Evolutionary conservation across 2,329 filamentous ascomycete genomes (phyloP).

Genomic region (Aspergillus latus): DNA sequence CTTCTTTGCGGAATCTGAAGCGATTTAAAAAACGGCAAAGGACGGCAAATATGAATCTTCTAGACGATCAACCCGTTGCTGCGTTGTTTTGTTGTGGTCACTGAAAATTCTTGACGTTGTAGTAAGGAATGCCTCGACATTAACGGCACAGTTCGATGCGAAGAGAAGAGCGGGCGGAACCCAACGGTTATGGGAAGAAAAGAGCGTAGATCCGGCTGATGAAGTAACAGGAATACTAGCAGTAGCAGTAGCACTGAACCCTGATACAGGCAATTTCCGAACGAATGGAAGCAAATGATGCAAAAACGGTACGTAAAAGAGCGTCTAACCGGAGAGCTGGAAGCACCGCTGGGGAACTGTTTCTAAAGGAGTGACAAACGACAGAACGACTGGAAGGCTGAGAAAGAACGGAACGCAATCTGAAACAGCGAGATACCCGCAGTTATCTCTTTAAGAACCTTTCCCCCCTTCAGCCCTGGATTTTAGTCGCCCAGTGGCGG

Average conservation of each 20-base stretch:
- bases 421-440: constrained; percentile 24
- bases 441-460: constrained; percentile 18
- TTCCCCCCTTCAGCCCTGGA: constrained; percentile 18
- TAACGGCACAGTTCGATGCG: constrained; percentile 20
- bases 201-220: constrained; percentile 24
- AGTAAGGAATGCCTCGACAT: constrained; percentile 30
- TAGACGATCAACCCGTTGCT: constrained; percentile 12
- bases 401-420: constrained; percentile 22
- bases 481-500: constrained; percentile 34
- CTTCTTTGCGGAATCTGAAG: constrained; percentile 4
- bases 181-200: constrained; percentile 21
- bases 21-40: background rate
- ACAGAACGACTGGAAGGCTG: constrained; percentile 28
- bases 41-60: constrained; percentile 9
- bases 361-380: constrained; percentile 36
- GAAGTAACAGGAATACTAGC: constrained; percentile 15
- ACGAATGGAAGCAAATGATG: constrained; percentile 9
- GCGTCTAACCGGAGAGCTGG: constrained; percentile 30
- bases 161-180: constrained; percentile 21
- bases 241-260: constrained; percentile 17
- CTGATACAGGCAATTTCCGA: constrained; percentile 5
- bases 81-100: constrained; percentile 27
- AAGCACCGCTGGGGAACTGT: constrained; percentile 26
- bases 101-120: constrained; percentile 24
- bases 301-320: constrained; percentile 25